phyloP scores from a whole-genome alignment of 495 filamentous ascomycete genomes.

The Hyaloscypha finlandica region DNA sequence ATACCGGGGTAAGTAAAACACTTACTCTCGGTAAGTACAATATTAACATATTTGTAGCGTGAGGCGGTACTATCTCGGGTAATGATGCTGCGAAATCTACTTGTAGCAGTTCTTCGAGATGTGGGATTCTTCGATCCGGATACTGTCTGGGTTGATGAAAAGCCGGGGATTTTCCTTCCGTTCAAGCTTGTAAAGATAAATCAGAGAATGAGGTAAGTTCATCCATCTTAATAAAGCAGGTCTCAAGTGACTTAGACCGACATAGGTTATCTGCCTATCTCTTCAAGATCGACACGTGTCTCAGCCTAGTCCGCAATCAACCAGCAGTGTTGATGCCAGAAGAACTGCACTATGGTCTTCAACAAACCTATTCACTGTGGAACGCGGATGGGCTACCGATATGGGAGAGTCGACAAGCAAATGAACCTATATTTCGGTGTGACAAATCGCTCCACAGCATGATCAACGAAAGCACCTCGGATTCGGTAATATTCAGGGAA shows the following conservation, averaged over 20 bases:
- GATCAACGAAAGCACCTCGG: conserved; percentile 15
- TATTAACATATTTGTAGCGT: conserved; percentile 19
- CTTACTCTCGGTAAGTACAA: neutral
- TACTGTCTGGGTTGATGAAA: conserved; percentile 24
- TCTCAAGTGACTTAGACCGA: conserved; percentile 9
- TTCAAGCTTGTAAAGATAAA: conserved; percentile 15
- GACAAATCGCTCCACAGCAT: conserved; percentile 21
- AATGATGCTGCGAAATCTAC: conserved; percentile 18
- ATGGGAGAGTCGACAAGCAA: conserved; percentile 20
- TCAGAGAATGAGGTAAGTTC: conserved; percentile 21
- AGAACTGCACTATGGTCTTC: conserved; percentile 30
- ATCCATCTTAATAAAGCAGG: neutral
- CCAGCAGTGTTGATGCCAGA: conserved; percentile 25
- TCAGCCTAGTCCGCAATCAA: conserved; percentile 29
- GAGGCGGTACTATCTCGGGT: conserved; percentile 14
- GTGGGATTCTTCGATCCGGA: conserved; percentile 27
- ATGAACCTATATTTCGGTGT: conserved; percentile 25
- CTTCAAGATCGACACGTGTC: conserved; percentile 34
- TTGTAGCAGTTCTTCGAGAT: conserved; percentile 27
- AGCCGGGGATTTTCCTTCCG: conserved; percentile 27
- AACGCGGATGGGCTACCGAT: conserved; percentile 28
- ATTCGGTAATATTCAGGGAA: conserved; percentile 1
- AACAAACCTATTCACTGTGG: conserved; percentile 22
- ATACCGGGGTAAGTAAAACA: conserved; percentile 24
- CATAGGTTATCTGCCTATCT: conserved; percentile 30